A percentile compares a stretch with the other conserved stretches of the same genome.
phyloP scores from a whole-genome alignment of 75 land plant genomes.

The Pseudotsuga menziesii region DNA sequence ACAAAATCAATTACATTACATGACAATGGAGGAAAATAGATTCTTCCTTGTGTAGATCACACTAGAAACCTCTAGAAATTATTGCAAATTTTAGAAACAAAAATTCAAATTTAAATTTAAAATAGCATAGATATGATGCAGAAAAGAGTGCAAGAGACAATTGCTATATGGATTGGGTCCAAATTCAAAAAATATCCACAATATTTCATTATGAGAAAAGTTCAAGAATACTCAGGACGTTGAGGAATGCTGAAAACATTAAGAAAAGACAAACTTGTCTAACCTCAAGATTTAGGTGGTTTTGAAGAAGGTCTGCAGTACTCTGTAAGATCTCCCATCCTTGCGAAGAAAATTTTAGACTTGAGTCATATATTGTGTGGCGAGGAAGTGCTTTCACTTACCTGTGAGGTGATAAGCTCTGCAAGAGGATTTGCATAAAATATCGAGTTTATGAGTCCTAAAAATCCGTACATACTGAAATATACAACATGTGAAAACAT shows the following conservation, averaged over 20 bases:
- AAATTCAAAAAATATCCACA: neutral
- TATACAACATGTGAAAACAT: neutral
- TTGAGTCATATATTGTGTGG: neutral
- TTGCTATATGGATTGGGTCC: neutral
- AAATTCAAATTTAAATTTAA: too few relatives aligned
- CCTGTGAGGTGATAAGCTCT: constrained; percentile 91
- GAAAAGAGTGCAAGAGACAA: neutral
- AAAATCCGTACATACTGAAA: constrained; percentile 94
- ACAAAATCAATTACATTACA: too few relatives aligned
- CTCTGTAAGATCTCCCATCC: constrained; percentile 91
- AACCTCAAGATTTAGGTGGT: constrained; percentile 82
- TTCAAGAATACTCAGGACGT: too few relatives aligned
- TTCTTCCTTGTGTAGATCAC: too few relatives aligned
- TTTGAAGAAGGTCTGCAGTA: constrained; percentile 95
- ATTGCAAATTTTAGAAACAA: too few relatives aligned
- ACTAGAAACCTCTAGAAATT: too few relatives aligned
- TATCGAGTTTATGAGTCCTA: constrained; percentile 90
- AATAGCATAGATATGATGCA: too few relatives aligned
- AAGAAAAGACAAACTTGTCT: neutral
- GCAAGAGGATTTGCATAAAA: constrained; percentile 99
- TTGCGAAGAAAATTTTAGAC: constrained; percentile 26
- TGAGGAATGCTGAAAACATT: neutral
- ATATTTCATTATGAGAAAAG: neutral
- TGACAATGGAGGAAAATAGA: too few relatives aligned
- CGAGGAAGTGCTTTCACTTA: constrained; percentile 17